These are phyloP conservation scores for Lentinula novae-zelandiae DNA, from an alignment of 1,284 basidiomycete genomes.

Conservation along the genomic window DNA sequence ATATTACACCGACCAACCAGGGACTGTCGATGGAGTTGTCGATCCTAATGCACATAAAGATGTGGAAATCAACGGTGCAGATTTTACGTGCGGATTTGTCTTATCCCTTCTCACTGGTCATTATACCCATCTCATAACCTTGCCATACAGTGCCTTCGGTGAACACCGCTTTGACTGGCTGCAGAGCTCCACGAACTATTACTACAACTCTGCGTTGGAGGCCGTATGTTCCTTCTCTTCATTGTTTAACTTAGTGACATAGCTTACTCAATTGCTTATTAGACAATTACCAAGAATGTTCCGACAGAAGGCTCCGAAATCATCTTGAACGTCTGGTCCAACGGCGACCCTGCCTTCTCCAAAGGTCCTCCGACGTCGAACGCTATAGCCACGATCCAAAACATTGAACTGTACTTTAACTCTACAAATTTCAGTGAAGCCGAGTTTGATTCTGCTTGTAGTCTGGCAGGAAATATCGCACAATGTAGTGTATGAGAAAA, in stretches of 20 bases:
- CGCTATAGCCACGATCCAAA: slow-evolving; percentile 17
- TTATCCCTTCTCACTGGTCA: neutral
- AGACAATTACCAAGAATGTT: slow-evolving; percentile 16
- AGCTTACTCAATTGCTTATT: neutral
- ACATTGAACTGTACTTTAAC: slow-evolving; percentile 19
- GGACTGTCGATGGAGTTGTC: slow-evolving; percentile 9
- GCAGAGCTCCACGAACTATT: slow-evolving; percentile 13
- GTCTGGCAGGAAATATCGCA: slow-evolving; percentile 13
- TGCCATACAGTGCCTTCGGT: slow-evolving; percentile 16
- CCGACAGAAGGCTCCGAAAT: slow-evolving; percentile 15
- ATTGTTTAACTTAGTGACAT: neutral
- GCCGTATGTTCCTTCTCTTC: slow-evolving; percentile 5
- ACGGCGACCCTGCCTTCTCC: slow-evolving; percentile 17
- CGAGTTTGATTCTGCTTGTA: slow-evolving; percentile 15
- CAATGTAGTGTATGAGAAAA: slow-evolving; percentile 13
- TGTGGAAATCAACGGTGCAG: slow-evolving; percentile 16
- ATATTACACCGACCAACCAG: slow-evolving; percentile 18
- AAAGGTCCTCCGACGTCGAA: slow-evolving; percentile 17
- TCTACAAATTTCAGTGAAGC: slow-evolving; percentile 15
- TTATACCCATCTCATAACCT: neutral
- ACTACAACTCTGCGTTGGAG: slow-evolving; percentile 12
- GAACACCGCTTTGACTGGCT: slow-evolving; percentile 19
- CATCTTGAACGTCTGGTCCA: slow-evolving; percentile 18
- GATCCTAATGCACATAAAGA: slow-evolving; percentile 14
- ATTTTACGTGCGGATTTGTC: slow-evolving; percentile 16